Percentiles rank a stretch among this genome's conserved stretches.
Evolutionary conservation across 768 basidiomycete genomes (phyloP).

Genomic region (Leccinum sublutescens): DNA sequence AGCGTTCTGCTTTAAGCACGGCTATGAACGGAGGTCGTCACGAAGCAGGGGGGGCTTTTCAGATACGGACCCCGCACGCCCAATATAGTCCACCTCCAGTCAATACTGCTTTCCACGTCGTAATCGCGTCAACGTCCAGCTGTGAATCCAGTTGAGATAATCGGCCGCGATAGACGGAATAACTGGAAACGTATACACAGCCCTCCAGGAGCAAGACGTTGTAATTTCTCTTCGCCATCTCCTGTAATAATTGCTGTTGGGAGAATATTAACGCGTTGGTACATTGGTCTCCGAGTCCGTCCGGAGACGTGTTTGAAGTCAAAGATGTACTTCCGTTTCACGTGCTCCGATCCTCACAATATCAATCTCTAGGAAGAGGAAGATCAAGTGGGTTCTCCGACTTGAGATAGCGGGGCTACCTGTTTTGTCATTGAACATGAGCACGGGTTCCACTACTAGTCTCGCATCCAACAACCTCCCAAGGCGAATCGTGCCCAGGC

Average conservation of each 20-base stretch:
- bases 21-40: conserved; percentile 67
- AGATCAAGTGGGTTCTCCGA: conserved; percentile 4
- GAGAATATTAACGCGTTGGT: conserved; percentile 59
- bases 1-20: conserved; percentile 46
- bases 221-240: conserved; percentile 52
- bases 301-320: conserved; percentile 46
- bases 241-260: conserved; percentile 59
- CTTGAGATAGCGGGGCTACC: conserved; percentile 4
- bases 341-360: conserved; percentile 51
- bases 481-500: conserved; percentile 45
- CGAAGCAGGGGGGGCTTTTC: conserved; percentile 43
- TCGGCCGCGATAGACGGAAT: not conserved
- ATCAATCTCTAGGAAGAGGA: conserved; percentile 49
- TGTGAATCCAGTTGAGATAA: conserved; percentile 26
- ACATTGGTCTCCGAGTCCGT: conserved; percentile 40
- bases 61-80: conserved; percentile 57
- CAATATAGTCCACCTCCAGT: conserved; percentile 67
- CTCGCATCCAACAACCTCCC: conserved; percentile 76
- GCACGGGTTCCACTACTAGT: conserved; percentile 55
- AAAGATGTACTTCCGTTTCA: conserved; percentile 64
- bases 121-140: conserved; percentile 67
- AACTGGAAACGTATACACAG: conserved; percentile 34
- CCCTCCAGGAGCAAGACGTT: conserved; percentile 69
- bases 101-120: conserved; percentile 63
- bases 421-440: conserved; percentile 39